Conservation (phyloP, 2,329 filamentous ascomycete species). For the Juglanconis sp. region DNA sequence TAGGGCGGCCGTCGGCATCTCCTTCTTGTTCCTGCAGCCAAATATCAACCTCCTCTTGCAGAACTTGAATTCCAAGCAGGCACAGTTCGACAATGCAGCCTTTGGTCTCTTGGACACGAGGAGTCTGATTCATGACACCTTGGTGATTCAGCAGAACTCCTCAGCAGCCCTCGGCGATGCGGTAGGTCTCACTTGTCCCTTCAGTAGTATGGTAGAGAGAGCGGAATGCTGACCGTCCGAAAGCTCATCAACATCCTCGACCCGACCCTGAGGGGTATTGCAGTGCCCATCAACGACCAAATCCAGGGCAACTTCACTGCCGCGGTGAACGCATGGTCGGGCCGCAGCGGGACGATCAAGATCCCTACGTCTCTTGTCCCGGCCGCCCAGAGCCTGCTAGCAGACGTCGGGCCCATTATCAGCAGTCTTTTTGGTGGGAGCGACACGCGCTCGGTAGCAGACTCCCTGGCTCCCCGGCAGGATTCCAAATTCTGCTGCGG, state of each 20-base stretch:
- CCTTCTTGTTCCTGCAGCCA: conserved; percentile 4
- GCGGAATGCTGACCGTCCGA: neutral
- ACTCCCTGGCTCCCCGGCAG: neutral
- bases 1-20: conserved; percentile 4
- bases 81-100: neutral
- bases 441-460: neutral
- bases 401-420: neutral
- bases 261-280: conserved; percentile 1
- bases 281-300: conserved; percentile 9
- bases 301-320: conserved; percentile 13
- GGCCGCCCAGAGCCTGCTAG: neutral
- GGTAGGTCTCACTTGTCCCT: neutral
- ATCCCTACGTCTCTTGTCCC: conserved; percentile 4
- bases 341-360: conserved; percentile 8
- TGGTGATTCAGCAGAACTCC: conserved; percentile 3
- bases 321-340: neutral
- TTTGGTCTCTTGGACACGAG: conserved; percentile 9
- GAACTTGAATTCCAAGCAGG: conserved; percentile 2
- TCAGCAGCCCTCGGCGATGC: neutral
- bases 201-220: neutral
- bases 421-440: neutral
- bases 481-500: neutral
- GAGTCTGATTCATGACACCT: conserved; percentile 3
- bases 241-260: conserved; percentile 7
- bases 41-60: conserved; percentile 2